Evolutionary conservation across 1,139 yeast genomes (phyloP).

Genomic region (Diutina pseudorugosa): DNA sequence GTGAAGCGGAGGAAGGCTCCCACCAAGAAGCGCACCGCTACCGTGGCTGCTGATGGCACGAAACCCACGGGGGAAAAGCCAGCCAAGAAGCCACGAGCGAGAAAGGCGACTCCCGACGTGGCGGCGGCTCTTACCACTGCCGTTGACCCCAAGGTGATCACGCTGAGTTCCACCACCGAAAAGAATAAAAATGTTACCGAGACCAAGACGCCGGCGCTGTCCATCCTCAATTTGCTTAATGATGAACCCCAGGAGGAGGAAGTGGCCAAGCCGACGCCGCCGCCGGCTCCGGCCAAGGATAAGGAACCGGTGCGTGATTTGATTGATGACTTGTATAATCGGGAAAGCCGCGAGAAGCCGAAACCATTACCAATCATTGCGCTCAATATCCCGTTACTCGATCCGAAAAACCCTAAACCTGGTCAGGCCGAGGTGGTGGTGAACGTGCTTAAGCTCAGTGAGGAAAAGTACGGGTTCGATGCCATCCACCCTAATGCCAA

Average conservation of each 20-base stretch:
- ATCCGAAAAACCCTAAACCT: slow-evolving; percentile 38
- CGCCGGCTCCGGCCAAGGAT: background rate
- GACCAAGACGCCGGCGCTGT: slow-evolving; percentile 10
- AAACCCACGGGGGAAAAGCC: slow-evolving; percentile 6
- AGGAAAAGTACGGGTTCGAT: slow-evolving; percentile 77
- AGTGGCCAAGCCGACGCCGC: background rate
- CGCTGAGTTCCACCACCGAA: slow-evolving; percentile 13
- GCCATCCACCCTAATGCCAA: slow-evolving; percentile 59
- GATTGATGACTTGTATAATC: slow-evolving; percentile 15
- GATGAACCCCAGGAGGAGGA: background rate
- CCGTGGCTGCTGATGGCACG: background rate
- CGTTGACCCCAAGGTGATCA: slow-evolving; percentile 6
- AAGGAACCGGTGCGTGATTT: slow-evolving; percentile 14
- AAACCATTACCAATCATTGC: slow-evolving; percentile 37
- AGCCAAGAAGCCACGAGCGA: slow-evolving; percentile 7
- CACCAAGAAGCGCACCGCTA: slow-evolving; percentile 8
- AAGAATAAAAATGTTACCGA: slow-evolving; percentile 7
- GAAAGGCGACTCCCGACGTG: slow-evolving; percentile 7
- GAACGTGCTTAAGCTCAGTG: slow-evolving; percentile 70
- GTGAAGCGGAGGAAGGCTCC: slow-evolving; percentile 4
- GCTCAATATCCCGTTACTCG: slow-evolving; percentile 45
- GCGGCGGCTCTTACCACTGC: background rate
- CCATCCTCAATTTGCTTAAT: slow-evolving; percentile 8
- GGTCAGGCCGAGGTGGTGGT: slow-evolving; percentile 65
- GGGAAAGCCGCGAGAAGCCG: slow-evolving; percentile 15